phyloP scores from a whole-genome alignment of 2,329 filamentous ascomycete species.

The Cordyceps fumosorosea region DNA sequence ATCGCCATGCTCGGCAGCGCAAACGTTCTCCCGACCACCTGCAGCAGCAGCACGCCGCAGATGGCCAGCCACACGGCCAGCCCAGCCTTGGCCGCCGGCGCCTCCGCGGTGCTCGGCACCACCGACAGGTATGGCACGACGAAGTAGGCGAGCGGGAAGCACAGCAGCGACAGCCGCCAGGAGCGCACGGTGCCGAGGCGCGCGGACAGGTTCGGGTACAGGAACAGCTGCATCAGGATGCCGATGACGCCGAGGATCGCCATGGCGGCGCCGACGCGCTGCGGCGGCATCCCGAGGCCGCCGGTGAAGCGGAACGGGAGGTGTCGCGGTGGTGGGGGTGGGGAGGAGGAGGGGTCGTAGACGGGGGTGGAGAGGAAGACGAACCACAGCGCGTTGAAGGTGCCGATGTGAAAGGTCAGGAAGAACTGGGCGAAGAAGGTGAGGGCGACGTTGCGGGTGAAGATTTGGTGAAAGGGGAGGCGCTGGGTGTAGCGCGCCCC shows the following conservation, averaged over 20 bases:
- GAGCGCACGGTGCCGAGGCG: constrained; percentile 61
- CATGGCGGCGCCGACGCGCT: constrained; percentile 69
- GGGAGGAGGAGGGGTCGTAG: constrained; percentile 35
- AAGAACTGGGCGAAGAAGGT: constrained; percentile 61
- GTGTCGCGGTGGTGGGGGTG: constrained; percentile 12
- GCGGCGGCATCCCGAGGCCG: constrained; percentile 66
- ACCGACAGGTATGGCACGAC: constrained; percentile 65
- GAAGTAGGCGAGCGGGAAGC: constrained; percentile 65
- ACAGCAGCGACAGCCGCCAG: constrained; percentile 61
- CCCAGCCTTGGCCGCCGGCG: constrained; percentile 47
- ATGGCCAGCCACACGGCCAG: constrained; percentile 59
- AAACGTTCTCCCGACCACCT: constrained; percentile 63
- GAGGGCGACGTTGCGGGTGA: constrained; percentile 47
- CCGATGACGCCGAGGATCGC: constrained; percentile 70
- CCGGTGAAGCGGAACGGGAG: constrained; percentile 62
- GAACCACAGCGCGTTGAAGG: constrained; percentile 71
- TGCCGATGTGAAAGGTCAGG: constrained; percentile 65
- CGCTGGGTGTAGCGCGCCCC: constrained; percentile 36
- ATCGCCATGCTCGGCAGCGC: constrained; percentile 40
- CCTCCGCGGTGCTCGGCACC: constrained; percentile 48
- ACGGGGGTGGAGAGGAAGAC: constrained; percentile 70
- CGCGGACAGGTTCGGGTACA: constrained; percentile 63
- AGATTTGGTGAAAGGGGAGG: constrained; percentile 47
- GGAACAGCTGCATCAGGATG: constrained; percentile 53
- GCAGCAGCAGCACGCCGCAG: constrained; percentile 52